Base-by-base conservation (phyloP, 176 grass and related monocot species). In the Saccharum spontaneum region DNA sequence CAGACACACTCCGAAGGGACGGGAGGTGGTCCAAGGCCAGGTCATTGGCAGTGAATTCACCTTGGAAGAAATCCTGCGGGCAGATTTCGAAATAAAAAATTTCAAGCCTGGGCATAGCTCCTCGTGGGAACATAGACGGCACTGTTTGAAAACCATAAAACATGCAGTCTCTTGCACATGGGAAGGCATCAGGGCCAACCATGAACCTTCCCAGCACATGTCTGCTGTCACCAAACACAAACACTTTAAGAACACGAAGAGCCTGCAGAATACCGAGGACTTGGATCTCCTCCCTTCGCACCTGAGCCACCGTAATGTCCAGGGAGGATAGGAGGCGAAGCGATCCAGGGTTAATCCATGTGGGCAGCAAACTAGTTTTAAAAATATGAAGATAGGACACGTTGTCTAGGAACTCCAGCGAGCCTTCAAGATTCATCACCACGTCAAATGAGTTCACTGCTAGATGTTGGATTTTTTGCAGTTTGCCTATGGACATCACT, bases 381-480 rank as follows among this genome's bases (percentile, higher is more conserved):
- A 0, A 0, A 17, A 73, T 48, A 26, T 0, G 0, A 48, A 73
- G 70, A 28, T 4, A 4, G 6, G 13, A 14, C n/a, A 73, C 41
- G 70, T 14, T 46, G 40, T 2, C 9, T 0, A 46, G 70, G 10
- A 39, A 71, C 39, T 71, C 39, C 39, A 71, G 4, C 10, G 69
- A 71, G 1, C 69, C 69, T 14, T 44, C 69, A 2, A 72, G 69
- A 2, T 72, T 0, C 3, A 20, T 10, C 10, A 5, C 10, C 4
- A 1, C 0, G 18, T 7, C 1, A n/a, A n/a, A n/a, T n/a, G n/a
- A n/a, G n/a, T n/a, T 0, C 0, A 80, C 6, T 0, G 0, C 2
- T 48, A 80, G 26, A 20, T 2, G 0, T 46, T 15, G 12, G 4
- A 80, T 31, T 15, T 46, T 80, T 0, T 67, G 61, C 61, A 67